Percentiles rank a stretch among this genome's conserved stretches.
Evolutionary conservation across 163 green algal genomes (phyloP).

Genomic region (Volvox carteri): DNA sequence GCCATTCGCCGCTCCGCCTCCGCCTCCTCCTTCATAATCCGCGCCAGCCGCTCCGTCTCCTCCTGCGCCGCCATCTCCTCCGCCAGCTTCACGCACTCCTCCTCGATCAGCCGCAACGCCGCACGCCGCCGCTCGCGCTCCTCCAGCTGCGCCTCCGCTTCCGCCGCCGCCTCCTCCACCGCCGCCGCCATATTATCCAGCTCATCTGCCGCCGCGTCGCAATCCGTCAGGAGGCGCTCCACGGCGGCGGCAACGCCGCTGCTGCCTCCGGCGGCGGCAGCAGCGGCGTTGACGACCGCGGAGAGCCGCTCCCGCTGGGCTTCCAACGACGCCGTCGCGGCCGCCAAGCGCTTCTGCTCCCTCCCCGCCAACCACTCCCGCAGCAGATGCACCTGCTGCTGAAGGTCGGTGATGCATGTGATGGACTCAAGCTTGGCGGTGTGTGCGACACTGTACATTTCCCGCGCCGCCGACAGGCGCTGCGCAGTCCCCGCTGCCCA

Average conservation of each 20-base stretch:
- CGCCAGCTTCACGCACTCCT: slow-evolving; percentile 49
- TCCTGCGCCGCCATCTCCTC: slow-evolving; percentile 49
- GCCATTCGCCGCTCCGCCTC: slow-evolving; percentile 39
- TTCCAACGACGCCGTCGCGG: not conserved
- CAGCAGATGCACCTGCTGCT: slow-evolving; percentile 18
- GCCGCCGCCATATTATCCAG: not conserved
- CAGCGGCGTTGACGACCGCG: not conserved
- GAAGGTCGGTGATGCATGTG: not conserved
- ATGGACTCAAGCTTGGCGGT: slow-evolving; percentile 6
- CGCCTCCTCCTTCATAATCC: slow-evolving; percentile 43
- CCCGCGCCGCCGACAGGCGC: not conserved
- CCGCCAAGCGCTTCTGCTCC: slow-evolving; percentile 13
- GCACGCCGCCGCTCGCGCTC: slow-evolving; percentile 38
- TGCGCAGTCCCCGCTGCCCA: not conserved
- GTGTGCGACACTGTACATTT: not conserved
- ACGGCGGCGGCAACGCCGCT: not conserved
- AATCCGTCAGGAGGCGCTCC: not conserved
- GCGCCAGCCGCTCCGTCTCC: slow-evolving; percentile 48
- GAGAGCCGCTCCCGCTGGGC: slow-evolving; percentile 1
- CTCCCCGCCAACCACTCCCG: not conserved
- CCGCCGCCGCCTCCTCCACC: not conserved
- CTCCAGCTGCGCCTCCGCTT: not conserved
- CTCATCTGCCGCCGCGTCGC: not conserved
- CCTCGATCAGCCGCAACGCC: slow-evolving; percentile 49
- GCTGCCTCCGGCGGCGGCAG: too few species aligned